Base-by-base conservation (phyloP, 2,329 filamentous ascomycete species). In the Trichocomaceae sp. region DNA sequence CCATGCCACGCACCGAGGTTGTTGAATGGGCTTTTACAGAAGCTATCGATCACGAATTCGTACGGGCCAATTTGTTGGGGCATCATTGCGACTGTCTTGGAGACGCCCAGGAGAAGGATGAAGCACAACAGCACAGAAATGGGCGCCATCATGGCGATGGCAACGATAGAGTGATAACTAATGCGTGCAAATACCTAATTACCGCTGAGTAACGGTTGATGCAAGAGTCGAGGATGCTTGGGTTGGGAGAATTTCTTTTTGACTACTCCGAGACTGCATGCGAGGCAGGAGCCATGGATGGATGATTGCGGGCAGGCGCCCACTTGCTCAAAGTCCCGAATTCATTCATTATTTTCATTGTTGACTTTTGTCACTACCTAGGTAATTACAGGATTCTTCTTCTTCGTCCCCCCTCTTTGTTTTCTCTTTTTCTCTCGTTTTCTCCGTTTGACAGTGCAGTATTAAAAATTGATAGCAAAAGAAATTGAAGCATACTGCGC, bases 1-100 rank as follows among this genome's bases (percentile, higher is more conserved):
- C 85, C 84, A 65, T 87, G 84, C 79, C 83, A 87, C 67, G 81
- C 78, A 2, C 79, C 80, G 2, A 87, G 75, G 17, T 80, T 77
- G 62, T 88, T 87, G 23, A 69, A 75, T 57, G 75, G 69, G 2
- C 68, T 55, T 59, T 74, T 75, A 35, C 69, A 69, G 59, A 88
- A 88, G 3, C 75, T 77, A 68, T 88, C 85, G 55, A 88, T 80
- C 0, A 86, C 72, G 10, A 73, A 54, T 1, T 62, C 48, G 22
- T 57, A 47, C 10, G 23, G 20, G 23, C 44, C 23, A 17, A 50
- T 47, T 20, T 47, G 51, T 31, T 48, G 31, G 2, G 55, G 50
- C 39, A 47, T 51, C 47, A 50, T 50, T 5, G 45, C 55, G n/a
- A 26, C 15, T 17, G 20, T 19, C 5, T 41, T n/a, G 15, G 23